A percentile compares a stretch with the other conserved stretches of the same genome.
These are phyloP conservation scores for Yamadazyma siamensis DNA, from an alignment of 1,139 yeast genomes.

Conservation along the genomic window DNA sequence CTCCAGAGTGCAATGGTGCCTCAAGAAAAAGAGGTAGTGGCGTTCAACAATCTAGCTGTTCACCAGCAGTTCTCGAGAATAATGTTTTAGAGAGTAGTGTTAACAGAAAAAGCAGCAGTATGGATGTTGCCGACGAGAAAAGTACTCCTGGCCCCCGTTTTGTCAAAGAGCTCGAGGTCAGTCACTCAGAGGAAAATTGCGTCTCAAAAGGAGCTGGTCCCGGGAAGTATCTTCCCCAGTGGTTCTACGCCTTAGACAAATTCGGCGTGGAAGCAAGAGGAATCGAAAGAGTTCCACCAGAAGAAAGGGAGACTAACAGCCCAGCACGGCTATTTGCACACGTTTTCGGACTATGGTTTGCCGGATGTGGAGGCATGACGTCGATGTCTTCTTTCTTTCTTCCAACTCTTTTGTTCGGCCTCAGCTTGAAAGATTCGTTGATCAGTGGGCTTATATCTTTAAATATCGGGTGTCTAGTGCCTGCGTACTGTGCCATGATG, in stretches of 20 bases:
- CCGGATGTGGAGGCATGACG: conserved; percentile 40
- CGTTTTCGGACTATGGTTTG: conserved; percentile 54
- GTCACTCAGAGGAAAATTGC: too few relatives aligned
- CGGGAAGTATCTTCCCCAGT: too few relatives aligned
- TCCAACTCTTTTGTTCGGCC: conserved; percentile 28
- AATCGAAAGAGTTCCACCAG: conserved; percentile 70
- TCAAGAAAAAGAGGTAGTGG: too few relatives aligned
- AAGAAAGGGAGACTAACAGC: conserved; percentile 48
- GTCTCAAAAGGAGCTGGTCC: too few relatives aligned
- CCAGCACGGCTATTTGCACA: conserved; percentile 48
- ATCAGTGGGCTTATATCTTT: conserved; percentile 30
- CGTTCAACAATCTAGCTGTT: too few relatives aligned
- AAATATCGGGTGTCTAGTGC: conserved; percentile 33
- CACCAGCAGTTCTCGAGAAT: too few relatives aligned
- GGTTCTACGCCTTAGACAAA: conserved; percentile 28
- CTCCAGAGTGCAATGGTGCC: too few relatives aligned
- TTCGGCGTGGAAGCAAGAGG: conserved; percentile 76
- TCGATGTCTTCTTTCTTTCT: conserved; percentile 39
- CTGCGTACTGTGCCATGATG: conserved; percentile 39
- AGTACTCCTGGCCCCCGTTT: too few relatives aligned
- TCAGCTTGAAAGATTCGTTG: conserved; percentile 26
- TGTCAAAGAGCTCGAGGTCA: too few relatives aligned
- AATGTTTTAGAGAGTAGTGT: too few relatives aligned
- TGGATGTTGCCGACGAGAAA: too few relatives aligned
- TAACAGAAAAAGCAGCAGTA: too few relatives aligned